Base-by-base conservation (phyloP, 441 rosid genomes). In the Populus trichocarpa region DNA sequence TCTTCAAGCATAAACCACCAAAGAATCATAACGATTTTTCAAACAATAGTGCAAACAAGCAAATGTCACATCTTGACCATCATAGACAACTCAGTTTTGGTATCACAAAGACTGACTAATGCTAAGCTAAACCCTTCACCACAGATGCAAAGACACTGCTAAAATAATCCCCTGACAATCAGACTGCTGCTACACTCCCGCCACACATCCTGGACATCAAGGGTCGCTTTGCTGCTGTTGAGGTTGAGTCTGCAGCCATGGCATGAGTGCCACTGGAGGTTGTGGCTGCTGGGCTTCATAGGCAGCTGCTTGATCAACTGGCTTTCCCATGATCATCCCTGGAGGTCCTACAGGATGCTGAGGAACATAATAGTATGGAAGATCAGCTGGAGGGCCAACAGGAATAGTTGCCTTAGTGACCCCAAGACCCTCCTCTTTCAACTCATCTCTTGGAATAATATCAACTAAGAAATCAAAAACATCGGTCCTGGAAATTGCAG, bases 401-500 rank as follows among this genome's bases (percentile, higher is more conserved):
- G 97, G 93, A 61, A 91, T 83, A 40, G 89, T 75, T 9, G 88
- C 90, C 80, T 91, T 94, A 0, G 95, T 89, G 35, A 91, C 88
- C n/a, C 98, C 98, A 66, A 91, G 86, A 14, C 91, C 98, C 80
- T 94, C 97, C 85, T 91, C 97, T 85, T 92, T 92, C 70, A 92
- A 71, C 80, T 94, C 97, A 65, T 94, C 98, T 78, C 92, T 88
- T 0, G 96, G 97, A 79, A 94, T 92, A 4, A 91, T 94, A 83
- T 94, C 98, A 4, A 94, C 97, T 80, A 94, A 79, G 88, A 94
- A 94, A 83, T 92, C 98, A 61, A 94, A 94, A 30, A 92, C 95
- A 67, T 94, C 98, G 0, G 93, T 92, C 83, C 97, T 88, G 5
- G 97, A 91, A 23, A 94, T 92, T 35, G 98, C 97, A 46, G 96